Conservation (phyloP, 208 protist species). For the Acanthamoeba lugdunensis region DNA sequence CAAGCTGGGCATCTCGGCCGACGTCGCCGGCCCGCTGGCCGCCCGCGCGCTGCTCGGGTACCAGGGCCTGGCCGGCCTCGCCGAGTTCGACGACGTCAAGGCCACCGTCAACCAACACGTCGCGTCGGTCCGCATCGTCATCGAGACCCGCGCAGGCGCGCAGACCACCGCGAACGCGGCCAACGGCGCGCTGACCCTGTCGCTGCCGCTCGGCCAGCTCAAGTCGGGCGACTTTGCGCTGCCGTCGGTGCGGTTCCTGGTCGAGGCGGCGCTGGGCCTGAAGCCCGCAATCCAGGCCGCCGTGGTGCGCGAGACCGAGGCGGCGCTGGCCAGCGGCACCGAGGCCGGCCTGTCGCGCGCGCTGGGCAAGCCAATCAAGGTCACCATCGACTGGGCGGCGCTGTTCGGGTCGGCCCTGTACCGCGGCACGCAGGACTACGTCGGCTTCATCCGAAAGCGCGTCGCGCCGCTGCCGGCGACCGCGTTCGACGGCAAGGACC, state of each 20-base stretch:
- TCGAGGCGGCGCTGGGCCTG: neutral
- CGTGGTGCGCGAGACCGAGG: neutral
- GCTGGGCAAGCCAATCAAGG: neutral
- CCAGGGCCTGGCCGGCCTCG: neutral
- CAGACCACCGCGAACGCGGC: neutral
- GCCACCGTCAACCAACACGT: conserved; percentile 24
- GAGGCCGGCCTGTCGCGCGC: neutral
- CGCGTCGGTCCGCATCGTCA: neutral
- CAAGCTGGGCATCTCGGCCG: neutral
- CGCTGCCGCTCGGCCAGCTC: neutral
- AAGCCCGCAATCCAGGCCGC: conserved; percentile 26
- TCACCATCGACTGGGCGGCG: neutral
- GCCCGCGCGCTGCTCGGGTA: neutral
- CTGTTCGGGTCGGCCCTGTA: neutral
- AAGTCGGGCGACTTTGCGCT: neutral
- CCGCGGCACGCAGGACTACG: neutral
- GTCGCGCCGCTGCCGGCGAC: neutral
- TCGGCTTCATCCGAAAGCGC: neutral
- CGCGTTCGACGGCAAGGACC: neutral
- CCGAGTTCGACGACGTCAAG: neutral
- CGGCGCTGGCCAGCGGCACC: neutral
- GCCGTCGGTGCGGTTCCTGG: neutral
- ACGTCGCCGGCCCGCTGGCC: neutral
- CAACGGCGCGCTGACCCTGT: neutral
- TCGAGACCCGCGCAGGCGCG: neutral